Evolutionary conservation across 345 rosid species (phyloP).

Genomic region (Ailanthus altissimus): DNA sequence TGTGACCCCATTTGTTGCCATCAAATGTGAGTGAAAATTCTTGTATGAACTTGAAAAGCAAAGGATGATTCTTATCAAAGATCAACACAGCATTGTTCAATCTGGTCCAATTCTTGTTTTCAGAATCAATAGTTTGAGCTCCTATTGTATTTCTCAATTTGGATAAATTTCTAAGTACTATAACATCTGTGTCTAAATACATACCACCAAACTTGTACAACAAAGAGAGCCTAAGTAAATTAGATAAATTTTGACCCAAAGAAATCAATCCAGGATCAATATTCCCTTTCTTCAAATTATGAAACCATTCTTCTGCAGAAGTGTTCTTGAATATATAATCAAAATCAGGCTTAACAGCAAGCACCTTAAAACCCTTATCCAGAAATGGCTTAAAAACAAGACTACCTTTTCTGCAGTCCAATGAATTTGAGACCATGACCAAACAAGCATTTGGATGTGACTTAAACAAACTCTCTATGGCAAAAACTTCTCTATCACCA

Average conservation of each 20-base stretch:
- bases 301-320: slow-evolving; percentile 68
- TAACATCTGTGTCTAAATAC: slow-evolving; percentile 78
- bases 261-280: slow-evolving; percentile 77
- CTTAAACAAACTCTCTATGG: slow-evolving; percentile 65
- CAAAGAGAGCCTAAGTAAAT: slow-evolving; percentile 69
- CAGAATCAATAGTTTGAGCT: slow-evolving; percentile 64
- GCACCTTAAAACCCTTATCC: slow-evolving; percentile 50
- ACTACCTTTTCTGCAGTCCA: slow-evolving; percentile 60
- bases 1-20: slow-evolving; percentile 97
- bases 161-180: slow-evolving; percentile 51
- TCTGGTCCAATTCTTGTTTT: slow-evolving; percentile 75
- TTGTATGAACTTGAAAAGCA: slow-evolving; percentile 68
- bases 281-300: slow-evolving; percentile 48
- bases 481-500: slow-evolving; percentile 59
- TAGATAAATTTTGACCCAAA: slow-evolving; percentile 87
- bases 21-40: slow-evolving; percentile 81
- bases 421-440: slow-evolving; percentile 66
- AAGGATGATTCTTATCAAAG: slow-evolving; percentile 77
- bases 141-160: slow-evolving; percentile 65
- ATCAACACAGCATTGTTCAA: slow-evolving; percentile 82
- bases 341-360: slow-evolving; percentile 65
- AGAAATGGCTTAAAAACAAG: slow-evolving; percentile 47
- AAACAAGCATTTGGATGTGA: slow-evolving; percentile 68
- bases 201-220: slow-evolving; percentile 82
- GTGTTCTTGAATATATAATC: slow-evolving; percentile 61